Conservation (phyloP, 2,329 filamentous ascomycete species). For the Claviceps maximensis region DNA sequence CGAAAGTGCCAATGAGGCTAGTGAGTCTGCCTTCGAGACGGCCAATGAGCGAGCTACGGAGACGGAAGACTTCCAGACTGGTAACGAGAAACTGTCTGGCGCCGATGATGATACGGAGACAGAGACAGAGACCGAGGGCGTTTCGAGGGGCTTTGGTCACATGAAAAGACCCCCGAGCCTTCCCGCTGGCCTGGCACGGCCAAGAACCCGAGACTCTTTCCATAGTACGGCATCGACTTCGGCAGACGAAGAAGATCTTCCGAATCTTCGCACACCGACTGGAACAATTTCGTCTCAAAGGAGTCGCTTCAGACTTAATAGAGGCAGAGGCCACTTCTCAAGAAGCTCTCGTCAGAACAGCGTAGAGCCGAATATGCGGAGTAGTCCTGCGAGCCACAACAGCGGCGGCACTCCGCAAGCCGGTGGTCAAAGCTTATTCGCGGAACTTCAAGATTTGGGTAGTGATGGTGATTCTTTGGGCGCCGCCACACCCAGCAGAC, state of each 20-base stretch:
- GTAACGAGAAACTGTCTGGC: slow-evolving; percentile 64
- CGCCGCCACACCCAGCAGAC: slow-evolving; percentile 41
- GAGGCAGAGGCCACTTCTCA: slow-evolving; percentile 45
- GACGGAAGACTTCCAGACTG: slow-evolving; percentile 91
- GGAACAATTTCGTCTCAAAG: slow-evolving; percentile 48
- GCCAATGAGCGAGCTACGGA: slow-evolving; percentile 73
- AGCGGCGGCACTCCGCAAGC: slow-evolving; percentile 39
- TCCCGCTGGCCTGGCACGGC: slow-evolving; percentile 23
- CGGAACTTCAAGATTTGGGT: slow-evolving; percentile 73
- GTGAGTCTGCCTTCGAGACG: slow-evolving; percentile 51
- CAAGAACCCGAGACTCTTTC: slow-evolving; percentile 52
- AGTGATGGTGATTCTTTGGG: slow-evolving; percentile 61
- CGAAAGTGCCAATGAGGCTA: slow-evolving; percentile 69
- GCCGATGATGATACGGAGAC: slow-evolving; percentile 78
- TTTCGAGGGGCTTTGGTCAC: slow-evolving; percentile 28
- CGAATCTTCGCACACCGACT: slow-evolving; percentile 47
- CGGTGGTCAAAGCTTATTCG: slow-evolving; percentile 69
- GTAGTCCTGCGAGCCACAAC: slow-evolving; percentile 45
- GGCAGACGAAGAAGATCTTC: slow-evolving; percentile 53
- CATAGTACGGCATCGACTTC: slow-evolving; percentile 85
- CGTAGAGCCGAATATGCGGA: slow-evolving; percentile 43
- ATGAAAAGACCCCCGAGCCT: slow-evolving; percentile 30
- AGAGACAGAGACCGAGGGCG: slow-evolving; percentile 82
- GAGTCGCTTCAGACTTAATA: slow-evolving; percentile 59
- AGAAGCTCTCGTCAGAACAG: slow-evolving; percentile 49